Evolutionary conservation across 2,329 filamentous ascomycete genomes (phyloP).

Genomic region (Dothideomycetes sp.): DNA sequence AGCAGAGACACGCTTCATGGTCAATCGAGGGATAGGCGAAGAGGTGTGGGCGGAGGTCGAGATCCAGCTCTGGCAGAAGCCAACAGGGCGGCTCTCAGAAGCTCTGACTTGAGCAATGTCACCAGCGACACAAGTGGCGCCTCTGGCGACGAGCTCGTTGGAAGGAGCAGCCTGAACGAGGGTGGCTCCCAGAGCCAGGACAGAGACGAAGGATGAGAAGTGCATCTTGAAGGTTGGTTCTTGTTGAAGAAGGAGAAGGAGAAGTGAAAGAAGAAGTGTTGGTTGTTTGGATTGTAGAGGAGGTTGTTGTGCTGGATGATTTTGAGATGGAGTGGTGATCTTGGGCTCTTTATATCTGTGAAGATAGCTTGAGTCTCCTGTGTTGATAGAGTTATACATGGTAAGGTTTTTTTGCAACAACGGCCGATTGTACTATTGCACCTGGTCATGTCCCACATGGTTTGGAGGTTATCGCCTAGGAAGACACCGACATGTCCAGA

Average conservation of each 20-base stretch:
- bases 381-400: not conserved
- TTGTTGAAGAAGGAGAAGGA: conserved; percentile 1
- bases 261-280: conserved; percentile 3
- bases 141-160: conserved; percentile 10
- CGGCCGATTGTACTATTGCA: conserved; percentile 11
- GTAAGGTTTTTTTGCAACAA: conserved; percentile 1
- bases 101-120: conserved; percentile 9
- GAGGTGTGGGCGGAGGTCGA: conserved; percentile 2
- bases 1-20: conserved; percentile 14
- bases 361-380: not conserved
- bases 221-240: conserved; percentile 17
- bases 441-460: too few species aligned
- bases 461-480: too few species aligned
- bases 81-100: not conserved
- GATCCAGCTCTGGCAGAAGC: conserved; percentile 11
- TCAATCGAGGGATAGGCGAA: conserved; percentile 5
- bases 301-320: conserved; percentile 12
- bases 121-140: conserved; percentile 8
- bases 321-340: conserved; percentile 5
- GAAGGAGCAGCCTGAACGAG: conserved; percentile 6
- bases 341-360: conserved; percentile 7
- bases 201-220: conserved; percentile 19
- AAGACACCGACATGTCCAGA: conserved; percentile 6
- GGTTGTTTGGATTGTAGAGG: conserved; percentile 7
- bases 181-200: conserved; percentile 16